Percentiles rank a stretch among this genome's conserved stretches.
Evolutionary conservation across 2,329 filamentous ascomycete species (phyloP).

Genomic region (Trichophyton verrucosum): DNA sequence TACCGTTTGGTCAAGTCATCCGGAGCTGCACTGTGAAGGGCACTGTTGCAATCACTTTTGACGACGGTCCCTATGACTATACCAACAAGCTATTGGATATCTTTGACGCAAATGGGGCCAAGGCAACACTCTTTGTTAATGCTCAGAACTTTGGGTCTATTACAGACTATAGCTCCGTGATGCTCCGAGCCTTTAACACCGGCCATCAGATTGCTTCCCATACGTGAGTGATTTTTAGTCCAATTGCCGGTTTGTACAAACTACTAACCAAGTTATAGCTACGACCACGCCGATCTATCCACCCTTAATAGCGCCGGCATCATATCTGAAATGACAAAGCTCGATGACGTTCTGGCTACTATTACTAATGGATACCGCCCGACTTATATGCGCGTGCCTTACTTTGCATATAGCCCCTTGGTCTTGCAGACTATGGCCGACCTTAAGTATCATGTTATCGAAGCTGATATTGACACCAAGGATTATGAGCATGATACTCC

Average conservation of each 20-base stretch:
- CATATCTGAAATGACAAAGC: conserved; percentile 28
- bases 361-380: conserved; percentile 34
- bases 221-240: conserved; percentile 22
- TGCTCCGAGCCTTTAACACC: conserved; percentile 23
- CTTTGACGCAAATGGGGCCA: conserved; percentile 51
- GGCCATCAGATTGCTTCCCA: conserved; percentile 39
- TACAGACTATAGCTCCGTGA: conserved; percentile 18
- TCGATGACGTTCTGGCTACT: conserved; percentile 29
- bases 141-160: conserved; percentile 31
- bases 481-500: conserved; percentile 21
- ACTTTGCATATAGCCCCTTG: conserved; percentile 23
- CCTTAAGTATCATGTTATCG: conserved; percentile 37
- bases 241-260: neutral
- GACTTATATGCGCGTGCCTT: conserved; percentile 39
- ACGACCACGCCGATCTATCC: conserved; percentile 27
- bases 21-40: conserved; percentile 31
- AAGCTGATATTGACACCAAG: conserved; percentile 32
- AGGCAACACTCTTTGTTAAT: conserved; percentile 80
- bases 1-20: conserved; percentile 4
- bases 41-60: conserved; percentile 72
- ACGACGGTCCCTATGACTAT: conserved; percentile 66
- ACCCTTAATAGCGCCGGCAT: conserved; percentile 23
- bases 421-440: conserved; percentile 27
- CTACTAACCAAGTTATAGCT: neutral
- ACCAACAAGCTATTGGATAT: conserved; percentile 58